Evolutionary conservation across 257 asterid genomes (phyloP).

Genomic region (Gynochthodes officinalis): DNA sequence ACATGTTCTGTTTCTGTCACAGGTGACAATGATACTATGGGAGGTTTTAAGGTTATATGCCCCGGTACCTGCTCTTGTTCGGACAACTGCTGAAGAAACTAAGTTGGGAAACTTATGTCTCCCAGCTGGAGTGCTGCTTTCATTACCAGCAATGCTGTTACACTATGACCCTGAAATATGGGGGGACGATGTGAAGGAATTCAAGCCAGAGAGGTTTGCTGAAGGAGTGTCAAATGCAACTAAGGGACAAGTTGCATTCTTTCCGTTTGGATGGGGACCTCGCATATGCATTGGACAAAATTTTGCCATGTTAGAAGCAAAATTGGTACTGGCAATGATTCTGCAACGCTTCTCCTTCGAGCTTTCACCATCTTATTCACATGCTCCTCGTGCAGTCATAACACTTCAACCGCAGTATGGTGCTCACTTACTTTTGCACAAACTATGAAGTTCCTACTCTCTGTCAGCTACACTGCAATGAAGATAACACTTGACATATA

Average conservation of each 20-base stretch:
- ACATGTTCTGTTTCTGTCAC: not conserved
- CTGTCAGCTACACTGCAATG: too few relatives aligned
- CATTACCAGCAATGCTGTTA: slow-evolving; percentile 16
- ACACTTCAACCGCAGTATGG: slow-evolving; percentile 41
- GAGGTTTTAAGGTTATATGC: slow-evolving; percentile 34
- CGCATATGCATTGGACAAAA: slow-evolving; percentile 36
- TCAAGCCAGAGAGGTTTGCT: slow-evolving; percentile 37
- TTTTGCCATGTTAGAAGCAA: slow-evolving; percentile 42
- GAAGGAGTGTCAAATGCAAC: slow-evolving; percentile 34
- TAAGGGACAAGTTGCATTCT: slow-evolving; percentile 22
- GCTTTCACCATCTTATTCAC: slow-evolving; percentile 36
- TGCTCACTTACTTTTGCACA: slow-evolving; percentile 23
- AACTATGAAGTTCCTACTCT: not conserved
- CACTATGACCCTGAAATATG: slow-evolving; percentile 31
- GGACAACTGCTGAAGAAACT: slow-evolving; percentile 17
- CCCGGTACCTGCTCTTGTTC: not conserved
- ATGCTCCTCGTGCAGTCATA: slow-evolving; percentile 20
- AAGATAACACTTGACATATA: too few relatives aligned
- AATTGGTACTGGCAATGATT: slow-evolving; percentile 32
- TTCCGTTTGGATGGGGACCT: slow-evolving; percentile 50
- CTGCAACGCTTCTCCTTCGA: slow-evolving; percentile 40
- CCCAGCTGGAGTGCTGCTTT: slow-evolving; percentile 5
- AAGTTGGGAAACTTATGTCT: slow-evolving; percentile 19
- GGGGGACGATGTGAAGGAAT: slow-evolving; percentile 39
- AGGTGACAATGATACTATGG: slow-evolving; percentile 26